phyloP scores from a whole-genome alignment of 2,329 filamentous ascomycete species.

The Fusarium papillatum region DNA sequence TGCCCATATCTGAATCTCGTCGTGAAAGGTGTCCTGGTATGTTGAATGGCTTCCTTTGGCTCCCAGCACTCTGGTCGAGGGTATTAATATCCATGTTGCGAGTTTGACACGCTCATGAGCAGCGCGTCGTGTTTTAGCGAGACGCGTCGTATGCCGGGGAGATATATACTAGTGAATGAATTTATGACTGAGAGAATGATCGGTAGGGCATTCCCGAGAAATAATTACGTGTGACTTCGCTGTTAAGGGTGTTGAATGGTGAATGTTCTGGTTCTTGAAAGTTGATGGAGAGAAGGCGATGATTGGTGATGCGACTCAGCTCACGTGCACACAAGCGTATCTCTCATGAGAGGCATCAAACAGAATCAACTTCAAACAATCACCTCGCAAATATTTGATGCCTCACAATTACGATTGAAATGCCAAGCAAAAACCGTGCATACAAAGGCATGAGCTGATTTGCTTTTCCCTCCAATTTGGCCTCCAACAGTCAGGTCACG shows the following conservation, averaged over 20 bases:
- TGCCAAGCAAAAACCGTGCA: not conserved
- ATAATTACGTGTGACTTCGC: not conserved
- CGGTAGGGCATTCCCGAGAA: no score
- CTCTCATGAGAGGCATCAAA: not conserved
- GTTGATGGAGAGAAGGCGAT: not conserved
- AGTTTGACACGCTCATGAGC: slow-evolving; percentile 1
- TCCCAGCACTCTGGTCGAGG: not conserved
- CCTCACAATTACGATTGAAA: not conserved
- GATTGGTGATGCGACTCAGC: slow-evolving; percentile 4
- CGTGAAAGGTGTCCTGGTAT: slow-evolving; percentile 4
- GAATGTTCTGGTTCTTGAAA: not conserved
- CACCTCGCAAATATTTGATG: not conserved
- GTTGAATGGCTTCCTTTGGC: not conserved
- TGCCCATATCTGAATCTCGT: slow-evolving; percentile 14
- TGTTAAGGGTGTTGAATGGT: not conserved
- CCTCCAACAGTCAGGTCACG: not conserved
- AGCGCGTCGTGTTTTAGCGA: slow-evolving; percentile 1
- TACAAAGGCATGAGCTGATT: not conserved
- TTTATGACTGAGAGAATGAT: not conserved
- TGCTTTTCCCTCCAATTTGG: not conserved
- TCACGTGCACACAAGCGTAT: slow-evolving; percentile 21
- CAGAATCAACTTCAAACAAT: not conserved
- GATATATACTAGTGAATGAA: not conserved
- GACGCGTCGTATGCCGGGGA: not conserved
- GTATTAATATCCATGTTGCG: slow-evolving; percentile 21